Evolutionary conservation across 805 yeast genomes (phyloP), one percentile per base, ranked within the genome.

Genomic region (Yamadazyma paraphyllophila): DNA sequence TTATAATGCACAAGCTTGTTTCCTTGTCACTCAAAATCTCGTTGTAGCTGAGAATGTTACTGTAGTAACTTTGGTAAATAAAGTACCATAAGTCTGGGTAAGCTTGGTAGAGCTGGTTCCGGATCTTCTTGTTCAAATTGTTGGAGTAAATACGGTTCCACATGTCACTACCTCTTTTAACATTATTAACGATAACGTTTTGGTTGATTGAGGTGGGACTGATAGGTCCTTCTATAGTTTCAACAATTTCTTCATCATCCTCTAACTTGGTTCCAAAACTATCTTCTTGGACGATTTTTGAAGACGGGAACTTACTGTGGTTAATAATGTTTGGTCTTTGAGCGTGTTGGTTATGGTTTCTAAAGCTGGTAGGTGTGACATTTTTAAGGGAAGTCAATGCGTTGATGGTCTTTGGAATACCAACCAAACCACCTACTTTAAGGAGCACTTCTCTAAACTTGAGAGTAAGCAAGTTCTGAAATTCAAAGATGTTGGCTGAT

Each of bases 11-110:
- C 47, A 88, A 60, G 27, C 92, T 82, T 1, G 96, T 85, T 51
- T 89, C 96, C 51, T 71, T 73, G 1, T 85, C 81, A 3, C 73
- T 58, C 25, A 91, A 64, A 1, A 88, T 73, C 2, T 74, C 83
- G 13, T 81, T 77, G 61, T 66, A 85, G 15, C 96, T 83, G 49
- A 91, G 72, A 29, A 91, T 65, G 4, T 95, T 89, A 0, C 88
- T 80, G 59, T 91, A 91, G 12, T 85, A 91, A 59, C 84, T 81
- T 44, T 80, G 78, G 41, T 83, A 67, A 0, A 92, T 80, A 57
- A 76, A 86, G 48, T 77, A 73, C 83, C 92, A 87, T 48, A 91
- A 72, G 61, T 91, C 97, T 0, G 96, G 96, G 62, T 89, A 89
- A 12, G 96, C 85, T 0, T 77, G 67, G 44, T 71, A 62, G 78